These are phyloP conservation scores for Platanthera guangdongensis DNA, from an alignment of 106 monocot genomes.

Conservation along the genomic window DNA sequence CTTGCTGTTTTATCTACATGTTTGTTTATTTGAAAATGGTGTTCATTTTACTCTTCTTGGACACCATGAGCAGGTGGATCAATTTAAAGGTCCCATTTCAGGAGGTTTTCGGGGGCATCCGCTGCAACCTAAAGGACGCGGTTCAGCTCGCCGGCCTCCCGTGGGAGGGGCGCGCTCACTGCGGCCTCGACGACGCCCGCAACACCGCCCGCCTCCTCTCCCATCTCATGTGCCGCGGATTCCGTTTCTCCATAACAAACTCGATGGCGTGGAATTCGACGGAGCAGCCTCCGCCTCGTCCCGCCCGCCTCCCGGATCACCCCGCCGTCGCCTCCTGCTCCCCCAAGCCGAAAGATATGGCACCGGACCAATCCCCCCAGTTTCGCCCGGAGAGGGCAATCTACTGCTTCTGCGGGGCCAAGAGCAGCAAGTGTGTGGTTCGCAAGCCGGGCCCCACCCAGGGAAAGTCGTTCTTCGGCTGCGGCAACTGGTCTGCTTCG, in stretches of 20 bases:
- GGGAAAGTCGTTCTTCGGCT: slow-evolving; percentile 51
- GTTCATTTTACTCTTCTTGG: slow-evolving; percentile 1
- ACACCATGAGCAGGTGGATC: slow-evolving; percentile 62
- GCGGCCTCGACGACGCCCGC: slow-evolving; percentile 91
- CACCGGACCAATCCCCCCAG: slow-evolving; percentile 14
- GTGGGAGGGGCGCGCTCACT: slow-evolving; percentile 93
- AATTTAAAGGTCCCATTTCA: slow-evolving; percentile 91
- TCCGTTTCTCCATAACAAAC: slow-evolving; percentile 76
- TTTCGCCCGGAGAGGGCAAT: slow-evolving; percentile 13
- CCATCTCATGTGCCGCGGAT: slow-evolving; percentile 60
- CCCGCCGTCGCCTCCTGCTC: slow-evolving; percentile 3
- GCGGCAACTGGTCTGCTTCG: slow-evolving; percentile 48
- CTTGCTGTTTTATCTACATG: not conserved
- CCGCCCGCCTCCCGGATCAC: slow-evolving; percentile 1
- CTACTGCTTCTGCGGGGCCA: slow-evolving; percentile 57
- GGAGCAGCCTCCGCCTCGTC: slow-evolving; percentile 1
- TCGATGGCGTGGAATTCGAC: slow-evolving; percentile 29
- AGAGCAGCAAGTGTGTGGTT: slow-evolving; percentile 36
- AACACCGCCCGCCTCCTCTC: slow-evolving; percentile 86
- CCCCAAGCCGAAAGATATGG: slow-evolving; percentile 27
- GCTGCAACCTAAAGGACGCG: slow-evolving; percentile 89
- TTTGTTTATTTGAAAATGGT: slow-evolving; percentile 1
- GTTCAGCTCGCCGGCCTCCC: slow-evolving; percentile 68
- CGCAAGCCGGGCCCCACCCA: slow-evolving; percentile 45
- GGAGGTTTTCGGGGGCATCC: slow-evolving; percentile 50